phyloP scores from a whole-genome alignment of 495 filamentous ascomycete genomes.

The Penicillium cosmopolitanum region DNA sequence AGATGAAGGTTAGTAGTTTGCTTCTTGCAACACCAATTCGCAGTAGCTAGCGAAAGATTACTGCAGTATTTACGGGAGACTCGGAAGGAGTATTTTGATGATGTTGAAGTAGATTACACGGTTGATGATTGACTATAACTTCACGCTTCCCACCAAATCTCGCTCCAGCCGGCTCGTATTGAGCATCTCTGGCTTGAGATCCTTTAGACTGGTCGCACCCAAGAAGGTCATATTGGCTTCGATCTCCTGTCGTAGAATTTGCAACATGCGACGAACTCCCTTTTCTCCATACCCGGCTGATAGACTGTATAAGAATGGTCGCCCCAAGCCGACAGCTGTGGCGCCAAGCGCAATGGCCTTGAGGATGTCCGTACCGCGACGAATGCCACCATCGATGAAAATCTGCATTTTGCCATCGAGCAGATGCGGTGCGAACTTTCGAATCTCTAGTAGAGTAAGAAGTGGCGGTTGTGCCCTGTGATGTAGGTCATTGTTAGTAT shows the following conservation, averaged over 20 bases:
- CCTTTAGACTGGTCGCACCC: conserved; percentile 32
- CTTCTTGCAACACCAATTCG: too few species aligned
- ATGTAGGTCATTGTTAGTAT: conserved; percentile 18
- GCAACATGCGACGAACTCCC: conserved; percentile 36
- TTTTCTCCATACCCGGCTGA: conserved; percentile 54
- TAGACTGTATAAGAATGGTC: conserved; percentile 87
- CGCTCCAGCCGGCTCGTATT: conserved; percentile 43
- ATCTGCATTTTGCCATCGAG: conserved; percentile 72
- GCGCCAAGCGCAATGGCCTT: conserved; percentile 88
- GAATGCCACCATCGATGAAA: conserved; percentile 81
- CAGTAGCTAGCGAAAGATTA: too few species aligned
- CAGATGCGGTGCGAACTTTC: conserved; percentile 59
- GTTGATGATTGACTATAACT: conserved; percentile 20
- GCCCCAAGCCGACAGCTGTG: conserved; percentile 80
- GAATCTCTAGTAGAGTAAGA: conserved; percentile 72
- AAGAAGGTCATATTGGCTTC: conserved; percentile 45
- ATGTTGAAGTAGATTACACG: neutral
- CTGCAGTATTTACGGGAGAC: too few species aligned
- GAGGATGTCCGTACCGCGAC: conserved; percentile 83
- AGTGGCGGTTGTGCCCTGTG: conserved; percentile 73
- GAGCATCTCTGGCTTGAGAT: conserved; percentile 37
- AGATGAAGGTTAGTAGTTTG: too few species aligned
- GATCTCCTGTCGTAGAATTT: conserved; percentile 43
- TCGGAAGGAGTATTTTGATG: neutral
- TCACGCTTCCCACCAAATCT: conserved; percentile 38